These are phyloP conservation scores for Saccharomycopsis amapae DNA, from an alignment of 805 yeast genomes.

Conservation along the genomic window DNA sequence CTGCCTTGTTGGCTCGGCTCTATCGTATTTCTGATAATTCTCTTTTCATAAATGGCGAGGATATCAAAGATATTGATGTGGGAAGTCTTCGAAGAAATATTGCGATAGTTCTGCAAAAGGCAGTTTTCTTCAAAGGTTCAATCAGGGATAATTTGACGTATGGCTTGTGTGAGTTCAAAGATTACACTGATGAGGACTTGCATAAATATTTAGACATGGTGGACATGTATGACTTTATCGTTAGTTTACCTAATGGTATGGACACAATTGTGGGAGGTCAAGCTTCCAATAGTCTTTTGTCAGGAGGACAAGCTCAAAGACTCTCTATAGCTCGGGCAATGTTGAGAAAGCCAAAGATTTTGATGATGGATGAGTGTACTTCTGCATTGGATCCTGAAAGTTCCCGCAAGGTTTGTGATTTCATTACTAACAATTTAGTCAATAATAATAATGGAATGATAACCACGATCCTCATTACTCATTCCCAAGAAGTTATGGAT, in stretches of 20 bases:
- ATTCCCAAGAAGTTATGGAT: slow-evolving; percentile 59
- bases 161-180: slow-evolving; percentile 36
- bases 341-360: slow-evolving; percentile 59
- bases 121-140: slow-evolving; percentile 66
- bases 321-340: slow-evolving; percentile 79
- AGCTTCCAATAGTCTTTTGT: slow-evolving; percentile 36
- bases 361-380: slow-evolving; percentile 80
- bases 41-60: slow-evolving; percentile 40
- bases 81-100: slow-evolving; percentile 45
- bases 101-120: slow-evolving; percentile 70
- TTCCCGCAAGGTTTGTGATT: slow-evolving; percentile 39
- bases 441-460: slow-evolving; percentile 31
- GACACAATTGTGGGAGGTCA: slow-evolving; percentile 46
- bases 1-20: slow-evolving; percentile 48
- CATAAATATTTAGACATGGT: slow-evolving; percentile 31
- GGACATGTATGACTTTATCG: slow-evolving; percentile 43
- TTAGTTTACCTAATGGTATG: slow-evolving; percentile 47
- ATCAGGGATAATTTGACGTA: slow-evolving; percentile 64
- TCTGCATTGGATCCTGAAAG: slow-evolving; percentile 74
- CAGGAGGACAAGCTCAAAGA: slow-evolving; percentile 91
- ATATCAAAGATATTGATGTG: slow-evolving; percentile 40
- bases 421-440: slow-evolving; percentile 36
- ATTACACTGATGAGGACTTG: slow-evolving; percentile 19
- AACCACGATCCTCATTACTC: slow-evolving; percentile 62
- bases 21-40: slow-evolving; percentile 35